Percentiles rank a stretch among this genome's conserved stretches.
phyloP scores from a whole-genome alignment of 2,329 filamentous ascomycete species.

The Stachybotrys elegans region DNA sequence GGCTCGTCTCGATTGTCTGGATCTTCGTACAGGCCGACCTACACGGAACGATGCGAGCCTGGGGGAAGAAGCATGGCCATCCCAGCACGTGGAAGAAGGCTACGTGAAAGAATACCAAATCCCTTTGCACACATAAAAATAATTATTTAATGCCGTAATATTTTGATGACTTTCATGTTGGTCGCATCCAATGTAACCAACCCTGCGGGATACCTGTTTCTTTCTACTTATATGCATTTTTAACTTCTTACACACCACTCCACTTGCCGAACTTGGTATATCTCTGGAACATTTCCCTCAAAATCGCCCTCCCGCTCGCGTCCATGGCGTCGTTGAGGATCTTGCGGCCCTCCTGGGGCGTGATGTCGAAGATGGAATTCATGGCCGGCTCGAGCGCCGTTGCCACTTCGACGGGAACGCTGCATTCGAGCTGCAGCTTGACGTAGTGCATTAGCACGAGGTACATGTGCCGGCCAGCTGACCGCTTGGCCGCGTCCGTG shows the following conservation, averaged over 20 bases:
- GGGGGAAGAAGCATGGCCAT: slow-evolving; percentile 53
- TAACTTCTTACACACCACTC: slow-evolving; percentile 53
- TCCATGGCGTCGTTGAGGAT: slow-evolving; percentile 58
- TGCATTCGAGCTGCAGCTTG: slow-evolving; percentile 53
- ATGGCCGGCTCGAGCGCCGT: slow-evolving; percentile 54
- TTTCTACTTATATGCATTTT: slow-evolving; percentile 2
- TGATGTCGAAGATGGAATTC: slow-evolving; percentile 55
- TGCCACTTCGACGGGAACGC: slow-evolving; percentile 43
- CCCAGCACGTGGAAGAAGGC: slow-evolving; percentile 43
- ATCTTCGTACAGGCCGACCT: slow-evolving; percentile 53
- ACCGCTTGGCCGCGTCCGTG: slow-evolving; percentile 55
- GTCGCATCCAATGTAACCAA: too few species aligned
- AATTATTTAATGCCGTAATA: too few species aligned
- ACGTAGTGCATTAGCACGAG: slow-evolving; percentile 55
- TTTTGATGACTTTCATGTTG: too few species aligned
- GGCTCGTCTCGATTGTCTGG: slow-evolving; percentile 50
- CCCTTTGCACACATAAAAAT: too few species aligned
- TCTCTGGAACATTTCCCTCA: slow-evolving; percentile 52
- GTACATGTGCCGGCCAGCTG: slow-evolving; percentile 58
- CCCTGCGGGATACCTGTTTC: slow-evolving; percentile 2
- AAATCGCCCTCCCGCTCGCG: slow-evolving; percentile 51
- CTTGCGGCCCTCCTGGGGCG: slow-evolving; percentile 47
- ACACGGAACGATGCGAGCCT: slow-evolving; percentile 52
- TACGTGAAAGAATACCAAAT: too few species aligned
- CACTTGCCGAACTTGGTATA: slow-evolving; percentile 62